Conservation (phyloP, 345 rosid species). For the Carallia pectinifolia region DNA sequence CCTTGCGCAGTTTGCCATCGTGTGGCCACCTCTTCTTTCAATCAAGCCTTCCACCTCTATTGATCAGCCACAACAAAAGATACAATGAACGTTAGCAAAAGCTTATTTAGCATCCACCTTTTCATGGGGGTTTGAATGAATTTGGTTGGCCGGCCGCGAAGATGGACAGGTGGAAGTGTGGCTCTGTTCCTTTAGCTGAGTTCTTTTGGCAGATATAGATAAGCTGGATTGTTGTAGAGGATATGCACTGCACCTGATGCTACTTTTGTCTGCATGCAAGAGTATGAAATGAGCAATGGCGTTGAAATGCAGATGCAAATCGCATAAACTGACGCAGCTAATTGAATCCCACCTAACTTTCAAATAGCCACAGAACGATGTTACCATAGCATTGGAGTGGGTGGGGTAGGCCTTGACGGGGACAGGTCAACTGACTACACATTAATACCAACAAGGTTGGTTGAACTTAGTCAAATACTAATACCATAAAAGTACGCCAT, state of each 20-base stretch:
- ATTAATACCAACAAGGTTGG: too few relatives aligned
- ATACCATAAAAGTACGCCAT: too few relatives aligned
- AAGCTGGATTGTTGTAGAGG: not conserved
- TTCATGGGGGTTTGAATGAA: not conserved
- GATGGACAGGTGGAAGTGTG: not conserved
- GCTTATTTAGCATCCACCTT: not conserved
- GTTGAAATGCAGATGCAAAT: not conserved
- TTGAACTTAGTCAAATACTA: too few relatives aligned
- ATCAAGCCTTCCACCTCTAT: not conserved
- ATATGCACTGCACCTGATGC: too few relatives aligned
- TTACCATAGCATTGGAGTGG: too few relatives aligned
- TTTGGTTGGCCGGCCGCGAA: not conserved
- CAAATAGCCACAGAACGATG: not conserved
- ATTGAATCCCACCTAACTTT: not conserved
- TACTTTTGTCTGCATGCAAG: not conserved
- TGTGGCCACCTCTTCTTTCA: not conserved
- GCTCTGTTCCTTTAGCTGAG: not conserved
- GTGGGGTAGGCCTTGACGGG: too few relatives aligned
- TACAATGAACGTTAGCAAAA: not conserved
- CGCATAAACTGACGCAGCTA: not conserved
- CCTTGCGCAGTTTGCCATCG: conserved; percentile 39
- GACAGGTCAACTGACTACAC: too few relatives aligned
- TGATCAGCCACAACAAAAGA: not conserved
- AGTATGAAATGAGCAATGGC: not conserved
- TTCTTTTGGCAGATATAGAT: not conserved